Conservation (phyloP, 2,329 filamentous ascomycete species). For the Curvularia sp. region DNA sequence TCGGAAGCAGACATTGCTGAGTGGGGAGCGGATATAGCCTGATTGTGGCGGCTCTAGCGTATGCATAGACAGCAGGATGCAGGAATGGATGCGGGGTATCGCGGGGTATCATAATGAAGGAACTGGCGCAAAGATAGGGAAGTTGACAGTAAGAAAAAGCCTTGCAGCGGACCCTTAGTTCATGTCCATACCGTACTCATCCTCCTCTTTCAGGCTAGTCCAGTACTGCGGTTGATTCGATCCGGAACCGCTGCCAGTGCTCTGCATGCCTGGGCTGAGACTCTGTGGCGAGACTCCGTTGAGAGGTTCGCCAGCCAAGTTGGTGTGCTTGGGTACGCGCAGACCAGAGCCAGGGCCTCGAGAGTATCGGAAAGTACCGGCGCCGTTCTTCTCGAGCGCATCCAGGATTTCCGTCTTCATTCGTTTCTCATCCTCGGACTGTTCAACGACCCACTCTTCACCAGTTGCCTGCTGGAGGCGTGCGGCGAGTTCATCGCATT, state of each 20-base stretch:
- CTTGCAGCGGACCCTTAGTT: constrained; percentile 29
- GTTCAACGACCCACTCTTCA: constrained; percentile 42
- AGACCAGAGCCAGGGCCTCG: constrained; percentile 83
- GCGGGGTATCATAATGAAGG: constrained; percentile 46
- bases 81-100: constrained; percentile 44
- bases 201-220: constrained; percentile 87
- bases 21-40: constrained; percentile 12
- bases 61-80: constrained; percentile 40
- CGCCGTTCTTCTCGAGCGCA: constrained; percentile 80
- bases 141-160: constrained; percentile 14
- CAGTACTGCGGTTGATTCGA: constrained; percentile 61
- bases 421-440: constrained; percentile 89
- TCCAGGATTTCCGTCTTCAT: constrained; percentile 95
- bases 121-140: constrained; percentile 30
- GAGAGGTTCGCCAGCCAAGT: constrained; percentile 81
- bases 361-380: constrained; percentile 80
- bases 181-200: constrained; percentile 83
- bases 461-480: constrained; percentile 58
- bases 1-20: constrained; percentile 6
- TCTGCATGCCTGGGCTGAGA: constrained; percentile 62
- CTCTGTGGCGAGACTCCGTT: constrained; percentile 64
- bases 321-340: constrained; percentile 90
- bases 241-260: constrained; percentile 69
- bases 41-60: constrained; percentile 23
- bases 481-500: constrained; percentile 85